These are phyloP conservation scores for Pseudozyma sp. DNA, from an alignment of 1,284 basidiomycete species.

Conservation along the genomic window DNA sequence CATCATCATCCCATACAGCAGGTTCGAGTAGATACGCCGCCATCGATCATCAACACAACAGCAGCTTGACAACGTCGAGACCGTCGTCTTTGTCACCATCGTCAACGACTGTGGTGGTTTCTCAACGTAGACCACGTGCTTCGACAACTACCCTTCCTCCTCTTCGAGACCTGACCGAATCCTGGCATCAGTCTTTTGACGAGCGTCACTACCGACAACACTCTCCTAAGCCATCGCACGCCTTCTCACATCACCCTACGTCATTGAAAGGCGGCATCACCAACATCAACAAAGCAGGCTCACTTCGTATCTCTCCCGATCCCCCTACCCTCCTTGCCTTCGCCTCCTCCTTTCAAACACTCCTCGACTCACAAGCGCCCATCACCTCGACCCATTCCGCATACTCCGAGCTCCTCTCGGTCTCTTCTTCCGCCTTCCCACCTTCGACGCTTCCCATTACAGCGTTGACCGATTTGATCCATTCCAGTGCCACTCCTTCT, in stretches of 20 bases:
- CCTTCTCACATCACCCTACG: no score
- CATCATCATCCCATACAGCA: not conserved
- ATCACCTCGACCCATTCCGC: constrained; percentile 38
- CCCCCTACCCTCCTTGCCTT: constrained; percentile 29
- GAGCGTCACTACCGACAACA: not conserved
- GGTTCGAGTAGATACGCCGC: not conserved
- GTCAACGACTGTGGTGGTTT: not conserved
- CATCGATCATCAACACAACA: no score
- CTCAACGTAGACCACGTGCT: not conserved
- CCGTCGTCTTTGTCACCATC: not conserved
- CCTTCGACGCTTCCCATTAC: constrained; percentile 41
- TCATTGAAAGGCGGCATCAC: not conserved
- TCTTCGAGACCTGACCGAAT: not conserved
- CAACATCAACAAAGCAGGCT: not conserved
- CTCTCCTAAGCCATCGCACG: not conserved
- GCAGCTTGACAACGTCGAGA: not conserved
- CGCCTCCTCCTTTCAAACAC: constrained; percentile 39
- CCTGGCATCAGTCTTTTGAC: not conserved
- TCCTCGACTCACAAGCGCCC: constrained; percentile 43
- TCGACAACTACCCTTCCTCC: not conserved
- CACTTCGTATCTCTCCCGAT: constrained; percentile 13
- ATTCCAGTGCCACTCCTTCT: constrained; percentile 17
- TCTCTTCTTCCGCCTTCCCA: constrained; percentile 28
- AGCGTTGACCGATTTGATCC: constrained; percentile 22
- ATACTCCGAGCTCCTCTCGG: constrained; percentile 43